Evolutionary conservation across 768 basidiomycete genomes (phyloP).

Genomic region (Phaffia australis): DNA sequence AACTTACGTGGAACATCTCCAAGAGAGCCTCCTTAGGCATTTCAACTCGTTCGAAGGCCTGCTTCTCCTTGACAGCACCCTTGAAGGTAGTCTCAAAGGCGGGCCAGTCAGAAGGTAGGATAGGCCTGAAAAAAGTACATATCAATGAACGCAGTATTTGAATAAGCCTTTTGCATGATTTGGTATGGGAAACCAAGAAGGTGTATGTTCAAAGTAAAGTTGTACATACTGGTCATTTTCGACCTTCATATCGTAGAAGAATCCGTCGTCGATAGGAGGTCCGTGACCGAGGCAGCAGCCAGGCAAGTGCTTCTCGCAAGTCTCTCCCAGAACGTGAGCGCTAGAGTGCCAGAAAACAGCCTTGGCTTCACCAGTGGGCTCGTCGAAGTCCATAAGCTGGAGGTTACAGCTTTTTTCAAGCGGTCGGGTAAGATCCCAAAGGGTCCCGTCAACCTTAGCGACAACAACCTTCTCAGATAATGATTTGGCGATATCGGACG

Average conservation of each 20-base stretch:
- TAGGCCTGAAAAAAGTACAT: constrained; percentile 45
- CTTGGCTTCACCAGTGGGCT: constrained; percentile 81
- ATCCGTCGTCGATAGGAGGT: constrained; percentile 93
- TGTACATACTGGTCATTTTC: constrained; percentile 52
- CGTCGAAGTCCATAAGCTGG: constrained; percentile 81
- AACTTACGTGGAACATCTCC: constrained; percentile 83
- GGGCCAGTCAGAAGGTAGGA: constrained; percentile 73
- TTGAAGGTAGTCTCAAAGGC: constrained; percentile 80
- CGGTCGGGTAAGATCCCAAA: constrained; percentile 94
- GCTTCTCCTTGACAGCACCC: constrained; percentile 84
- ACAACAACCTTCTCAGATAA: constrained; percentile 83
- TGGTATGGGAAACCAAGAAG: no score
- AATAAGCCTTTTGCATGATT: no score
- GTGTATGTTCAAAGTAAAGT: neutral
- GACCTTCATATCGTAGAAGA: constrained; percentile 99
- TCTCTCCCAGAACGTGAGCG: constrained; percentile 93
- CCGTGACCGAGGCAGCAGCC: constrained; percentile 95
- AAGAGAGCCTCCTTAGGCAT: constrained; percentile 89
- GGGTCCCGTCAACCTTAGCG: constrained; percentile 67
- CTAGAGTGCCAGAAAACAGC: constrained; percentile 99
- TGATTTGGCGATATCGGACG: constrained; percentile 74
- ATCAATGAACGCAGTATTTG: neutral
- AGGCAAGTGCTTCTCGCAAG: constrained; percentile 79
- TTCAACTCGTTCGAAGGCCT: constrained; percentile 88
- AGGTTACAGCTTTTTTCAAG: constrained; percentile 74